Base-by-base conservation (phyloP, 345 rosid genomes). In the Euclidium syriacum region DNA sequence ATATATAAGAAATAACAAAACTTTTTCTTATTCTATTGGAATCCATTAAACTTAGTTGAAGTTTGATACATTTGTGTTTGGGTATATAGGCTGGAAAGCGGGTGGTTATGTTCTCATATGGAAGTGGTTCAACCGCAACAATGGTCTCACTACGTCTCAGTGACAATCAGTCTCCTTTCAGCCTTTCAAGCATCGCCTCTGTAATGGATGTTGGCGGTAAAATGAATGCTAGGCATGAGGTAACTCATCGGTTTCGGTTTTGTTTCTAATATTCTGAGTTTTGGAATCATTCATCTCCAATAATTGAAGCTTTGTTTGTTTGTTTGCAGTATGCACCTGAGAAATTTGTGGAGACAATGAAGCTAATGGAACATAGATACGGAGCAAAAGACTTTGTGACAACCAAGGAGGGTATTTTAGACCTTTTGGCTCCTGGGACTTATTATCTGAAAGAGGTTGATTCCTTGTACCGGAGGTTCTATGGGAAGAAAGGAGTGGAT, bases 381-480 rank as follows among this genome's bases (percentile, higher is more conserved):
- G 99, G 99, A n/a, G 94, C 82, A 41, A 95, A 88, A 64, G 98
- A 83, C 83, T 90, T 85, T n/a, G 82, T 83, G 77, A 95, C 99
- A 3, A 90, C 79, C 84, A 83, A 95, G 63, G 99, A 90, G 57
- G 75, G 76, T 56, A 57, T 71, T 16, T 15, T 72, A 34, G 85
- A 89, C 76, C 86, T 85, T 58, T 73, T 95, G 81, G 78, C 94
- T 54, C 85, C 96, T 0, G 99, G 91, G 41, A 86, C 99, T 20
- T 88, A 83, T 82, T 95, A 86, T 58, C 90, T 95, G 59, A 95
- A 94, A 1, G 87, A 95, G 78, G 98, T 90, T 2, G 99, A 95
- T 73, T 77, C 89, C 30, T 77, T 70, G 90, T 95, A 90, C 77
- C 81, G 98, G 68, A 85, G 99, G 75, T 95, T 95, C 75, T 95